Conservation (phyloP, 257 asterid species). For the Rhazya stricta region DNA sequence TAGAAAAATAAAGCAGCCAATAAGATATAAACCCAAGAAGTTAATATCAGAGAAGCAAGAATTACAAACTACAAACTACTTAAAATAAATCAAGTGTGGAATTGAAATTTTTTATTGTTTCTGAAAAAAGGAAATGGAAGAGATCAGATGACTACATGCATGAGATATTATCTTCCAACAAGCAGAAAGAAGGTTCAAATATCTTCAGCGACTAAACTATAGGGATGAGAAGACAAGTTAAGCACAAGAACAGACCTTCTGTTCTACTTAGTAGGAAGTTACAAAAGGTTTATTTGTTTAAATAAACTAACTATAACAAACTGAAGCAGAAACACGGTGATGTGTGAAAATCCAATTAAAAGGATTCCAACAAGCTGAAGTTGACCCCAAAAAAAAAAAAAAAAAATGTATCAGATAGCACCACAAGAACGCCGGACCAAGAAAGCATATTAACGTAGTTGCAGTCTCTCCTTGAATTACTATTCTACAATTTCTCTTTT, state of each 20-base stretch:
- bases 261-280: background rate
- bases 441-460: background rate
- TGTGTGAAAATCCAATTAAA: background rate
- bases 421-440: background rate
- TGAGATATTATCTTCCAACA: background rate
- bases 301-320: background rate
- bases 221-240: background rate
- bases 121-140: no score
- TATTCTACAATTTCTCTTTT: background rate
- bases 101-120: no score
- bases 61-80: no score
- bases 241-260: background rate
- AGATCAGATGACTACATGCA: background rate
- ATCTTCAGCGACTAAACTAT: no score
- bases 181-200: background rate
- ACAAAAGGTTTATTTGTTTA: background rate
- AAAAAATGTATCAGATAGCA: no score
- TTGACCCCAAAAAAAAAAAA: background rate
- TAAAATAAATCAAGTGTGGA: no score
- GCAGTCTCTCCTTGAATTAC: background rate
- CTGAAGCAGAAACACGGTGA: background rate
- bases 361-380: background rate
- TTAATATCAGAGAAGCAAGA: background rate
- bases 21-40: background rate
- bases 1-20: conserved; percentile 9